These are phyloP conservation scores for Zea luxurians DNA, from an alignment of 176 grass and related monocot genomes.

Conservation along the genomic window DNA sequence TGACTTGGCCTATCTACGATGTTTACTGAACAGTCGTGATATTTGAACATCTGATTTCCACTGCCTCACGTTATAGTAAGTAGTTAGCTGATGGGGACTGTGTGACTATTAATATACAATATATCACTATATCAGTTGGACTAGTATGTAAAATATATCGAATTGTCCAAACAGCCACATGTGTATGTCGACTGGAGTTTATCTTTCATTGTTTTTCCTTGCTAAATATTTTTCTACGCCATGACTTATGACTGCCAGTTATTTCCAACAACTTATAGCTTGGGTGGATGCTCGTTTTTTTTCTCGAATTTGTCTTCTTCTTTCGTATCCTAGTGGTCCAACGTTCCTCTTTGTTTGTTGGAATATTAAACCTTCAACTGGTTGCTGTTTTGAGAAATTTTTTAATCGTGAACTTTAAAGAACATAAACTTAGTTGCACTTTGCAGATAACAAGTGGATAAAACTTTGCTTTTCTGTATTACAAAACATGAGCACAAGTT, in stretches of 20 bases:
- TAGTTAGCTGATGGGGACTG: constrained; percentile 25
- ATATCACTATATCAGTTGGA: constrained; percentile 9
- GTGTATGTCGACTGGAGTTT: constrained; percentile 1
- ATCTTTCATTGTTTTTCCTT: background rate
- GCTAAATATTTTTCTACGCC: constrained; percentile 14
- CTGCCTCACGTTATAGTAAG: background rate
- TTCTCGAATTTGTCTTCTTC: background rate
- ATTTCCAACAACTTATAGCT: background rate
- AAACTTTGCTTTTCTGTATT: background rate
- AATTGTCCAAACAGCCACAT: constrained; percentile 26
- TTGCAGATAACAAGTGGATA: background rate
- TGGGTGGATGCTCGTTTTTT: constrained; percentile 13
- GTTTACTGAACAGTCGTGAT: constrained; percentile 16
- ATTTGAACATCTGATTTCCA: constrained; percentile 25
- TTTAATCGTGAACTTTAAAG: constrained; percentile 14
- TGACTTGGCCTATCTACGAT: constrained; percentile 26
- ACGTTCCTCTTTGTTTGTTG: constrained; percentile 6
- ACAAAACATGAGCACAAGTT: background rate
- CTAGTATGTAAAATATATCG: constrained; percentile 4
- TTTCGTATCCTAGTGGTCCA: constrained; percentile 17
- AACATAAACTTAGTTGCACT: constrained; percentile 17
- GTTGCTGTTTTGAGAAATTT: background rate
- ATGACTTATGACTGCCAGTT: constrained; percentile 25
- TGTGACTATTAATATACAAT: background rate
- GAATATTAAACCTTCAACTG: constrained; percentile 14